Base-by-base conservation (phyloP, 768 basidiomycete genomes). In the Rhodosporidiobolus odoratus region DNA sequence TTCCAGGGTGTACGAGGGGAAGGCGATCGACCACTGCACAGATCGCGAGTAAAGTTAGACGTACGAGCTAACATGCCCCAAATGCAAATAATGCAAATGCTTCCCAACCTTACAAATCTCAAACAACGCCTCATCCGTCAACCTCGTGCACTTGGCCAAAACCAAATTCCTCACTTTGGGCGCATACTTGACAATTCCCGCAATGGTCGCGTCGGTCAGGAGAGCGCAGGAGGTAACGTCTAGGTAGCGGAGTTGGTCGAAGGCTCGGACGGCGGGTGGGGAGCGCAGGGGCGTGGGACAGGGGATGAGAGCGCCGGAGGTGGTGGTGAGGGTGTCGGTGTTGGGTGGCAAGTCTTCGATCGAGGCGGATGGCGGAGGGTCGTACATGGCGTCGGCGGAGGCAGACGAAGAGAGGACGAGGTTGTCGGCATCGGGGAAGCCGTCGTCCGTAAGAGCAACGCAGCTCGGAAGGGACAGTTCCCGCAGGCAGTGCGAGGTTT, bases 11-110 rank as follows among this genome's bases (percentile, higher is more conserved):
- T 53, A 7, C 12, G 27, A 52, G 9, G n/a, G 12, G 7, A 57
- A 48, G 19, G 25, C 34, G 21, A 23, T 27, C 30, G 38, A 27
- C 45, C 12, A 30, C 52, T n/a, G n/a, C n/a, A n/a, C n/a, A n/a
- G n/a, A n/a, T n/a, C n/a, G n/a, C n/a, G n/a, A n/a, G 37, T 38
- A 23, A 40, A 6, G n/a, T n/a, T n/a, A 4, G 17, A 79, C 82
- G 73, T 68, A 83, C 83, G 68, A 65, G 21, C 73, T 67, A 8
- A 91, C 90, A 81, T 99, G 95, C 12, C 93, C 96, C 48, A 98
- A 84, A 79, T 99, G 96, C 41, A 99, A 85, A 78, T 95, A 92
- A 78, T 98, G 96, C 41, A 99, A 79, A 78, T 93, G 86, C 78
- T 89, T 89, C n/a, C 94, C 94, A 25, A 99, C 84, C 77, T 83